Evolutionary conservation across 2,329 filamentous ascomycete species (phyloP).

Genomic region (Fusarium solani-melongenae): DNA sequence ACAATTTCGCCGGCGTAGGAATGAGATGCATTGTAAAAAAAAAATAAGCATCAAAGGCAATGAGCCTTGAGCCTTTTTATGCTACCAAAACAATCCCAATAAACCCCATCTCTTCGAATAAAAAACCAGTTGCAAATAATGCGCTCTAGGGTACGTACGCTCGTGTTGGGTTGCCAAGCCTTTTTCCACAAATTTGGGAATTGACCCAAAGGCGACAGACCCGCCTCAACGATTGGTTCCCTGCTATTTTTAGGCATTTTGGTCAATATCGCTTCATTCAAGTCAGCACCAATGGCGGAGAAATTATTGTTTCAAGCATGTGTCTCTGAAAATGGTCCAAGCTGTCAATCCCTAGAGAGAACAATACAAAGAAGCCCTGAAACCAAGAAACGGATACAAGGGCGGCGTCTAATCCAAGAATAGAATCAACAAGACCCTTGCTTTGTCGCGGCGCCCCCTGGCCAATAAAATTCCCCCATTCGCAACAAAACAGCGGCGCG

Average conservation of each 20-base stretch:
- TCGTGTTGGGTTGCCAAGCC: background rate
- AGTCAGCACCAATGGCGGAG: background rate
- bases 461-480: background rate
- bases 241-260: background rate
- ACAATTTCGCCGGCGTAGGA: too few relatives aligned
- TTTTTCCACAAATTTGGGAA: background rate
- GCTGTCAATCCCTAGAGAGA: background rate
- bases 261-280: background rate
- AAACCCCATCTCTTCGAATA: too few relatives aligned
- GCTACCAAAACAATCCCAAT: fast-evolving
- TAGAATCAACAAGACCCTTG: background rate
- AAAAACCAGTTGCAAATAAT: too few relatives aligned
- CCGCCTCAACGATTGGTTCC: background rate
- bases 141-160: background rate
- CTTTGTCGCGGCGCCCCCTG: background rate
- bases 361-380: background rate
- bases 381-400: background rate
- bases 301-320: background rate
- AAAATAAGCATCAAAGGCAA: background rate
- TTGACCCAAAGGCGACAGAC: background rate
- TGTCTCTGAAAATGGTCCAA: background rate
- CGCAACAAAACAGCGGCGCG: background rate
- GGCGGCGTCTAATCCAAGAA: background rate
- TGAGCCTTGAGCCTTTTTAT: fast-evolving
- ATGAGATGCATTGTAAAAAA: too few relatives aligned